These are phyloP conservation scores for Tolypocladium amazonense DNA, from an alignment of 2,329 filamentous ascomycete species.

Conservation along the genomic window DNA sequence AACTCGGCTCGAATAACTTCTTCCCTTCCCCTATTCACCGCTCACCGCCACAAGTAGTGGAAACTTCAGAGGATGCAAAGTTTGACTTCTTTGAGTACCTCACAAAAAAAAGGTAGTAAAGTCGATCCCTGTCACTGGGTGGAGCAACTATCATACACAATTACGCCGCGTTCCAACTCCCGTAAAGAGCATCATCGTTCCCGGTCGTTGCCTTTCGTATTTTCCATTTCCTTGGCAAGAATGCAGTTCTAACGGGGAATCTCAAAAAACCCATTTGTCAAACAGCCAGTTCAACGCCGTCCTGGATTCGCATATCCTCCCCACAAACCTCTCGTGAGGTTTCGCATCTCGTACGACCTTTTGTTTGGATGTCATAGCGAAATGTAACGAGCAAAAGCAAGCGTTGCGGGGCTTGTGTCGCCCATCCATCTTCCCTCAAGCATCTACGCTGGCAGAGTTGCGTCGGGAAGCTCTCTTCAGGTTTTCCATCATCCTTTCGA, in stretches of 20 bases:
- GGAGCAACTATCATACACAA: not conserved
- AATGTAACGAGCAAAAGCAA: not conserved
- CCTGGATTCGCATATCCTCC: not conserved
- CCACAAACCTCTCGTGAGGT: not conserved
- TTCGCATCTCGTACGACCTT: not conserved
- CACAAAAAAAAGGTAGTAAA: too few species aligned
- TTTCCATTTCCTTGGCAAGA: not conserved
- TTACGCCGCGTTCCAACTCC: not conserved
- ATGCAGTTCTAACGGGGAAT: not conserved
- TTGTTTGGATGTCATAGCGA: not conserved
- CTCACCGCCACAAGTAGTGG: not conserved
- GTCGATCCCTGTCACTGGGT: not conserved
- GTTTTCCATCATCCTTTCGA: slow-evolving; percentile 43
- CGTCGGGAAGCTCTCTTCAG: slow-evolving; percentile 29
- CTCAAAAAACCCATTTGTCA: slow-evolving; percentile 1
- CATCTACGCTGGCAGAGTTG: not conserved
- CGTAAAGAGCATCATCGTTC: not conserved
- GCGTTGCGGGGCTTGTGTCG: not conserved
- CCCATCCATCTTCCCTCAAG: not conserved
- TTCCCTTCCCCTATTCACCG: not conserved
- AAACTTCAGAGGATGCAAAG: not conserved
- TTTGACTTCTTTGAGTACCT: not conserved
- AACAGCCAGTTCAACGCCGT: slow-evolving; percentile 1
- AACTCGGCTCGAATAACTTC: not conserved
- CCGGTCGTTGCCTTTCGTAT: not conserved